phyloP scores from a whole-genome alignment of 495 filamentous ascomycete species.

The Mycothermus thermophilus region DNA sequence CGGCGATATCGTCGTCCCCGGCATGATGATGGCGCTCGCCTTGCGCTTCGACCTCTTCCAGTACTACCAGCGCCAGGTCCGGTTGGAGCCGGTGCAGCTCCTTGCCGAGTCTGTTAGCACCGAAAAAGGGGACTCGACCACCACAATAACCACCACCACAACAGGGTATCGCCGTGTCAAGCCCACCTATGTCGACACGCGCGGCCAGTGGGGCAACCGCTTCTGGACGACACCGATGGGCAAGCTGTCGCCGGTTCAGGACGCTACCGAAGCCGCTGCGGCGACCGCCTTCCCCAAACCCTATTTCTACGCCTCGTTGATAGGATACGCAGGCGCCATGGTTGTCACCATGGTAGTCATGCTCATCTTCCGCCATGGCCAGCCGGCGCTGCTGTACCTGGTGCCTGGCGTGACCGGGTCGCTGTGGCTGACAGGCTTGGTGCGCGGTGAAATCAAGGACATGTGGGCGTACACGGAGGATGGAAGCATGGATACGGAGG shows the following conservation, averaged over 20 bases:
- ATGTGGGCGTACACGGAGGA: slow-evolving; percentile 81
- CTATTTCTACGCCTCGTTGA: slow-evolving; percentile 70
- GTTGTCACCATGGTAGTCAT: slow-evolving; percentile 62
- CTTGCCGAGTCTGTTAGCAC: no score
- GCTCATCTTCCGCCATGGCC: slow-evolving; percentile 63
- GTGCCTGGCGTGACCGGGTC: slow-evolving; percentile 70
- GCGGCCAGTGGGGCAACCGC: slow-evolving; percentile 66
- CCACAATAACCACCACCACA: slow-evolving; percentile 14
- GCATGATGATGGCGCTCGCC: slow-evolving; percentile 77
- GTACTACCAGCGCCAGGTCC: slow-evolving; percentile 48
- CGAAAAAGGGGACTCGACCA: slow-evolving; percentile 18
- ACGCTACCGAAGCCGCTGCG: slow-evolving; percentile 28
- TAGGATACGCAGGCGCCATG: slow-evolving; percentile 74
- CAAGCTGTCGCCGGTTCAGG: slow-evolving; percentile 20
- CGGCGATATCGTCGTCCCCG: slow-evolving; percentile 88
- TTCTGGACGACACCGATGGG: slow-evolving; percentile 53
- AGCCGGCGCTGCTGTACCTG: slow-evolving; percentile 86
- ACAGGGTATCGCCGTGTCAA: slow-evolving; percentile 31
- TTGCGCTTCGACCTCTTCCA: slow-evolving; percentile 83
- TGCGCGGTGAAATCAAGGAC: slow-evolving; percentile 50
- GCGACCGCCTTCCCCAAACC: slow-evolving; percentile 58
- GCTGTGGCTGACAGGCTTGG: slow-evolving; percentile 65
- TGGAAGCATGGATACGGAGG: slow-evolving; percentile 33
- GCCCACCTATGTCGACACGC: slow-evolving; percentile 43
- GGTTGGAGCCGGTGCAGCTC: slow-evolving; percentile 23